A percentile compares a stretch with the other conserved stretches of the same genome.
Conservation (phyloP, 306 rosid species). For the Cucurbita argyrosperma region DNA sequence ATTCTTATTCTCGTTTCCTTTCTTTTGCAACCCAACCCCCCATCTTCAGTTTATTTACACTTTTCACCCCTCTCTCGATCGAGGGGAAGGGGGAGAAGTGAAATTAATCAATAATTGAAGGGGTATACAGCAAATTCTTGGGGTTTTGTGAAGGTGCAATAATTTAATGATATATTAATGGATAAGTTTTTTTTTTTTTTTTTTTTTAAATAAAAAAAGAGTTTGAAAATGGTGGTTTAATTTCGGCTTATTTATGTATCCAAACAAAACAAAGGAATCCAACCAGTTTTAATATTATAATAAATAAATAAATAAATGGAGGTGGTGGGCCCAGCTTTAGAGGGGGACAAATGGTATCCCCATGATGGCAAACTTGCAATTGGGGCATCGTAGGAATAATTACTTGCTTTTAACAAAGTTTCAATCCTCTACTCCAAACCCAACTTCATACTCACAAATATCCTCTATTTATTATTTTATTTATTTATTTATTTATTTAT, state of each 20-base stretch:
- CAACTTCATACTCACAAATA: neutral
- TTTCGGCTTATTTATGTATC: neutral
- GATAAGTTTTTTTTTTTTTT: too few relatives aligned
- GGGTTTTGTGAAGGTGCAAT: neutral
- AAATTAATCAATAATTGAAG: neutral
- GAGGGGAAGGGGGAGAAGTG: too few relatives aligned
- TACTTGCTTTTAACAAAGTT: conserved; percentile 7
- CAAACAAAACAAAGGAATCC: conserved; percentile 2
- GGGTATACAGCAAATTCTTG: neutral
- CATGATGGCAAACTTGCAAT: conserved; percentile 54
- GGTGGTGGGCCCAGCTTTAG: conserved; percentile 31
- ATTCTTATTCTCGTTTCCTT: conserved; percentile 21
- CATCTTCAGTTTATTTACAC: neutral
- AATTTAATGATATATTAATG: neutral
- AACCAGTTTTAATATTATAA: neutral
- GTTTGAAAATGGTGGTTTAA: neutral
- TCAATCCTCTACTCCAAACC: neutral
- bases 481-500: too few relatives aligned
- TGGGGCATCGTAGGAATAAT: conserved; percentile 31
- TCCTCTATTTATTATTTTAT: too few relatives aligned
- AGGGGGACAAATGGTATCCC: conserved; percentile 67
- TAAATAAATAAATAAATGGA: neutral
- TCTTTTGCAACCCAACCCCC: neutral
- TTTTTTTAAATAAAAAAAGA: neutral
- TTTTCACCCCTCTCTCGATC: neutral